A percentile compares a stretch with the other conserved stretches of the same genome.
Evolutionary conservation across 2,329 filamentous ascomycete genomes (phyloP).

Genomic region (Gnomoniopsis smithogilvyi): DNA sequence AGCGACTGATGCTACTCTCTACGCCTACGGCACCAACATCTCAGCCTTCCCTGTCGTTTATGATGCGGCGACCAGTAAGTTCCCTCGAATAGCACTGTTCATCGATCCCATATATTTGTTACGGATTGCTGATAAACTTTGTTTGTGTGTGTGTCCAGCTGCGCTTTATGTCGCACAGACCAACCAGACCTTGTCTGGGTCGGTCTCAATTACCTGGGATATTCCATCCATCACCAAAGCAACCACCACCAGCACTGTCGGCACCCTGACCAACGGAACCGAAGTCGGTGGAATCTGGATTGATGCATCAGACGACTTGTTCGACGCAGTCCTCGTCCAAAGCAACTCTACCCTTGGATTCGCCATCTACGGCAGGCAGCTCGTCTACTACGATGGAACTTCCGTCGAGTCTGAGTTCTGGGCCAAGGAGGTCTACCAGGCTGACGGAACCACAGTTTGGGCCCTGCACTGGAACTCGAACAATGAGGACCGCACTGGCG

Average conservation of each 20-base stretch:
- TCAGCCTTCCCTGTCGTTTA: slow-evolving; percentile 6
- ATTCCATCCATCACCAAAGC: not conserved
- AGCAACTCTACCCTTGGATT: not conserved
- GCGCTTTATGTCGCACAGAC: not conserved
- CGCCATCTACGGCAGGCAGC: slow-evolving; percentile 2
- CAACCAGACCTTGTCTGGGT: not conserved
- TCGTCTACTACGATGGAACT: slow-evolving; percentile 1
- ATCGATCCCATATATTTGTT: not conserved
- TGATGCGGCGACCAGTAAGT: not conserved
- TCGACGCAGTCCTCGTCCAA: not conserved
- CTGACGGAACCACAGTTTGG: not conserved
- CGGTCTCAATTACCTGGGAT: slow-evolving; percentile 6
- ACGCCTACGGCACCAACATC: slow-evolving; percentile 10
- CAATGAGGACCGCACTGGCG: not conserved
- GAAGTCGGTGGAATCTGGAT: not conserved
- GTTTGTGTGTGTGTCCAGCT: too few species aligned
- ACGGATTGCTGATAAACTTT: not conserved
- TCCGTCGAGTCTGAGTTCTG: slow-evolving; percentile 9
- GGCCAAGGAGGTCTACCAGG: not conserved
- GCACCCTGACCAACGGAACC: not conserved
- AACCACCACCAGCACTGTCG: not conserved
- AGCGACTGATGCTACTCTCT: slow-evolving; percentile 14
- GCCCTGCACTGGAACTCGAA: slow-evolving; percentile 5
- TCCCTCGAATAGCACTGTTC: not conserved
- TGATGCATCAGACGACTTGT: not conserved